Percentiles rank a stretch among this genome's conserved stretches.
These are phyloP conservation scores for Colletotrichum scovillei DNA, from an alignment of 2,329 filamentous ascomycete genomes.

Conservation along the genomic window DNA sequence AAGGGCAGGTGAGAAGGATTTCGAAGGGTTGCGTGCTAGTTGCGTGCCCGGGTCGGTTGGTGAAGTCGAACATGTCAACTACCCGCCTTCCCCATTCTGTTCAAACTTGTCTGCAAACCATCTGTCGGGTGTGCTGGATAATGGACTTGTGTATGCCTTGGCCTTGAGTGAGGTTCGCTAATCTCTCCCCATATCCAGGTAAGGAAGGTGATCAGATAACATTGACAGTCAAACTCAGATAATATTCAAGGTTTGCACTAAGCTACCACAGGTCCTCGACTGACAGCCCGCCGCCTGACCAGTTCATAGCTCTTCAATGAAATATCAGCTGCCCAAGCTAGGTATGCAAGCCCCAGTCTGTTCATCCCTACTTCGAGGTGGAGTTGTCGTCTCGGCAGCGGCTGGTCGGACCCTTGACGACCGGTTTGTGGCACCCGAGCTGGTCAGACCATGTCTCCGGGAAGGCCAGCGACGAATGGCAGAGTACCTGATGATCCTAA, in stretches of 20 bases:
- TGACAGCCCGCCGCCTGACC: neutral
- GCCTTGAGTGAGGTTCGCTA: neutral
- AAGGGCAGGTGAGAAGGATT: slow-evolving; percentile 32
- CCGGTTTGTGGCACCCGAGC: neutral
- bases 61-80: neutral
- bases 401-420: neutral
- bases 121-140: neutral
- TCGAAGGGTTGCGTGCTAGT: slow-evolving; percentile 15
- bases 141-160: neutral
- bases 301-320: neutral
- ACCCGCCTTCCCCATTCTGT: neutral
- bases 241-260: neutral
- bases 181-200: neutral
- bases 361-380: neutral
- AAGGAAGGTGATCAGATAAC: slow-evolving; percentile 21
- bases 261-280: neutral
- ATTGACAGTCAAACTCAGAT: neutral
- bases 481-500: neutral
- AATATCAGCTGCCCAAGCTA: neutral
- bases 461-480: neutral
- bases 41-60: neutral
- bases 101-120: neutral
- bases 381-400: slow-evolving; percentile 6
- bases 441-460: neutral
- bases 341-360: neutral